phyloP scores from a whole-genome alignment of 306 rosid genomes.

The Coriaria nepalensis region DNA sequence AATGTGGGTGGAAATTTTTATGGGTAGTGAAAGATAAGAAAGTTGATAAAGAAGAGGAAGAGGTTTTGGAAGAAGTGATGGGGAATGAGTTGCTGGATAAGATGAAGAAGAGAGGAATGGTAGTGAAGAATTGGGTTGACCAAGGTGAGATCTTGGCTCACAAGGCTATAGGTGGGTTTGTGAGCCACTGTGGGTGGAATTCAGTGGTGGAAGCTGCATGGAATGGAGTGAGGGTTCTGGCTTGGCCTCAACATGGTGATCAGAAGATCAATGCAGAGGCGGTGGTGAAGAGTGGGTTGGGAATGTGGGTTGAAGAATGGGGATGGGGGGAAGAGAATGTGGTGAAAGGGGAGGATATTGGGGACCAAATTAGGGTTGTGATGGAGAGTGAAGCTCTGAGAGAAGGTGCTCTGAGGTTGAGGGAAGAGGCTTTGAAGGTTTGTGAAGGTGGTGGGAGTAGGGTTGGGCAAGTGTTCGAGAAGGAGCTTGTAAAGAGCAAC shows the following conservation, averaged over 20 bases:
- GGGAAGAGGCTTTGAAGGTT: conserved; percentile 23
- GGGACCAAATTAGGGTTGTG: conserved; percentile 31
- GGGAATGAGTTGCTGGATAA: conserved; percentile 27
- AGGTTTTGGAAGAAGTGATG: conserved; percentile 14
- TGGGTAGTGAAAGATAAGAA: conserved; percentile 43
- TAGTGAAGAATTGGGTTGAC: conserved; percentile 37
- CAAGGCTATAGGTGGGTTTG: conserved; percentile 33
- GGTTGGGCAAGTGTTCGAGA: too few species aligned
- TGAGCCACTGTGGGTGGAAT: conserved; percentile 54
- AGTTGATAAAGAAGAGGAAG: conserved; percentile 40
- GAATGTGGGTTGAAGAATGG: conserved; percentile 40
- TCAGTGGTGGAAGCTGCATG: conserved; percentile 35
- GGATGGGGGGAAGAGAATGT: conserved; percentile 29
- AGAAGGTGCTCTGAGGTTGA: conserved; percentile 13
- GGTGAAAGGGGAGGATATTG: conserved; percentile 43
- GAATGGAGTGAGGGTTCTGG: conserved; percentile 37
- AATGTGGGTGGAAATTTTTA: conserved; percentile 33
- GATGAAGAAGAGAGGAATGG: conserved; percentile 24
- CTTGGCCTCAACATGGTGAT: conserved; percentile 48
- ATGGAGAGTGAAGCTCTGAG: conserved; percentile 26
- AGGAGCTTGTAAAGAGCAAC: too few species aligned
- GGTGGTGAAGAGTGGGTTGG: conserved; percentile 31
- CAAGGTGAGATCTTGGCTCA: conserved; percentile 30
- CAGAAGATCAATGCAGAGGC: conserved; percentile 42
- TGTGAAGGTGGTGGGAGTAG: conserved; percentile 24